Percentiles rank a stretch among this genome's conserved stretches.
These are phyloP conservation scores for Herpetospermum pedunculosum DNA, from an alignment of 306 rosid genomes.

Conservation along the genomic window DNA sequence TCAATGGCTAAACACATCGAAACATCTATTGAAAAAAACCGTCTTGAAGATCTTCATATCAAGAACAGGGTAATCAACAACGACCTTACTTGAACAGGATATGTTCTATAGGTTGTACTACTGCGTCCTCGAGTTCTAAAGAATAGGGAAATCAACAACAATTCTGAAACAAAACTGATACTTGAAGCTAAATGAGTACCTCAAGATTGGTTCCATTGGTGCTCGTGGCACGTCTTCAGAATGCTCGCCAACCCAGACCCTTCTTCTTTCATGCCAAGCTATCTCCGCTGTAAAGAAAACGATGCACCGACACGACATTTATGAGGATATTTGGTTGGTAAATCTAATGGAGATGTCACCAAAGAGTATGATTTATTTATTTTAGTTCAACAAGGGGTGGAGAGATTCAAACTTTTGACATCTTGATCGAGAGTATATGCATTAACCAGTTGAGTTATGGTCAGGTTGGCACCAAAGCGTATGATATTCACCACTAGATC, in stretches of 20 bases:
- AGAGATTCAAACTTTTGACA: too few species aligned
- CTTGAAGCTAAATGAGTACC: slow-evolving; percentile 23
- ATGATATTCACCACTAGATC: not conserved
- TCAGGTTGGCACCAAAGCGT: too few species aligned
- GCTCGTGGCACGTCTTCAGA: slow-evolving; percentile 25
- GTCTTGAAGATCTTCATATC: not conserved
- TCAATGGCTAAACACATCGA: not conserved
- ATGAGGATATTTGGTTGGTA: not conserved
- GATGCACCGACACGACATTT: not conserved
- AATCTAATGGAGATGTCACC: not conserved
- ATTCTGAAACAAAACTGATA: not conserved
- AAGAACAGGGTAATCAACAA: not conserved
- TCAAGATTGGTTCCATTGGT: slow-evolving; percentile 42
- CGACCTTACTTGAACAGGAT: too few species aligned
- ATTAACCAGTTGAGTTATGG: too few species aligned
- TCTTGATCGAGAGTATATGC: too few species aligned
- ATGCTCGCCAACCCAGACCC: slow-evolving; percentile 48
- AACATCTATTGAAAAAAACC: not conserved
- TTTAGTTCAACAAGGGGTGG: too few species aligned
- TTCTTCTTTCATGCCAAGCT: slow-evolving; percentile 54
- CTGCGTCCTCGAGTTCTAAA: too few species aligned
- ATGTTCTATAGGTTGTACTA: too few species aligned
- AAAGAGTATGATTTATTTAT: not conserved
- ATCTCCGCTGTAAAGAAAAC: slow-evolving; percentile 43
- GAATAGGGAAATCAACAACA: not conserved